Percentiles rank a stretch among this genome's conserved stretches.
Evolutionary conservation across 306 rosid species (phyloP).

Genomic region (Medicago truncatula): DNA sequence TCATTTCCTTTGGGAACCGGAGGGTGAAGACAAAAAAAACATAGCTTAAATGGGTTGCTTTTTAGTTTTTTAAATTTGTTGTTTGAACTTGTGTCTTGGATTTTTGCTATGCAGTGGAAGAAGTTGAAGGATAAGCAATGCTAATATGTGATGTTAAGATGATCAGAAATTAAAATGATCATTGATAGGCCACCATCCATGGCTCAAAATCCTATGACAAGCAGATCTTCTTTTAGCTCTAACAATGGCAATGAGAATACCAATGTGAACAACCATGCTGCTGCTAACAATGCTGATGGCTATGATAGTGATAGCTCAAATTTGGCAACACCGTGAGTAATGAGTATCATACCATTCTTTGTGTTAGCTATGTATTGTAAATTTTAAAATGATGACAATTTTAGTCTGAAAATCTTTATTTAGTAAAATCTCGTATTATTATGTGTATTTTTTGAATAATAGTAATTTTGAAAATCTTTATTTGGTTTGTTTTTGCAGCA

Average conservation of each 20-base stretch:
- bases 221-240: conserved; percentile 69
- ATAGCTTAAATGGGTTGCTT: neutral
- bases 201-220: conserved; percentile 64
- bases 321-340: conserved; percentile 76
- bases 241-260: conserved; percentile 72
- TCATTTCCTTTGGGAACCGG: neutral
- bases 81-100: neutral
- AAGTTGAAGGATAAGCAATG: conserved; percentile 29
- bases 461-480: conserved; percentile 1
- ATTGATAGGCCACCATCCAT: conserved; percentile 63
- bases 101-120: conserved; percentile 39
- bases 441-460: neutral
- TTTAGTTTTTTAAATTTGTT: neutral
- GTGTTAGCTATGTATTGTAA: neutral
- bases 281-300: conserved; percentile 61
- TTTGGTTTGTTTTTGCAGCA: conserved; percentile 58
- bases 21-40: neutral
- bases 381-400: conserved; percentile 9
- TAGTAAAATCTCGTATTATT: neutral
- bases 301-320: conserved; percentile 81
- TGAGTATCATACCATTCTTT: conserved; percentile 50
- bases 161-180: conserved; percentile 55
- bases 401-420: conserved; percentile 13
- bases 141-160: conserved; percentile 29
- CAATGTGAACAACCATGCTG: conserved; percentile 48